Percentiles rank a stretch among this genome's conserved stretches.
Evolutionary conservation across 2,329 filamentous ascomycete genomes (phyloP).

Genomic region (Penicillium corylophilum): DNA sequence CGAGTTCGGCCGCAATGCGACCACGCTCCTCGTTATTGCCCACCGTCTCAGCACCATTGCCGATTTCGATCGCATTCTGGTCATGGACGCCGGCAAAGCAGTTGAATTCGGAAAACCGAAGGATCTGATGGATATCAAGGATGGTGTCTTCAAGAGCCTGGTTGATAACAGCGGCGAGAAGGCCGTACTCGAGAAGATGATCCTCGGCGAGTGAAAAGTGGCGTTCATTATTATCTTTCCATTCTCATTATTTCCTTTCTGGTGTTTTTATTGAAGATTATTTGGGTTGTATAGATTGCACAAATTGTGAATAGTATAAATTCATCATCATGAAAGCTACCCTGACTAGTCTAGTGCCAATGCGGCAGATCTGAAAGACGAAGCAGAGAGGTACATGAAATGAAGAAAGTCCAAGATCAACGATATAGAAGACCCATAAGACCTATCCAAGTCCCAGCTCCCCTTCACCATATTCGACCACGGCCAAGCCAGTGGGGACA

Average conservation of each 20-base stretch:
- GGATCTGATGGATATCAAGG: constrained; percentile 53
- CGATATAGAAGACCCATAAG: not conserved
- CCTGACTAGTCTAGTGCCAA: not conserved
- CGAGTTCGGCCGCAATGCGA: constrained; percentile 61
- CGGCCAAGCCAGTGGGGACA: constrained; percentile 25
- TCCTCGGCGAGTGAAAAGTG: constrained; percentile 14
- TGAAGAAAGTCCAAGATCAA: not conserved
- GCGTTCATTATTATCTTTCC: too few relatives aligned
- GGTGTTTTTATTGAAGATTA: not conserved
- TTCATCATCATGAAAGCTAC: not conserved
- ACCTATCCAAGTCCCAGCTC: constrained; percentile 11
- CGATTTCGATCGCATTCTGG: constrained; percentile 73
- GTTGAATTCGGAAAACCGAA: constrained; percentile 66
- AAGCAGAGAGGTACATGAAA: constrained; percentile 11
- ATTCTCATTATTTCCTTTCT: not conserved
- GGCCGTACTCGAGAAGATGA: constrained; percentile 24
- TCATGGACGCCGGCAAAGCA: constrained; percentile 66
- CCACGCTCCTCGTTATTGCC: constrained; percentile 71
- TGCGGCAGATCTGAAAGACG: not conserved
- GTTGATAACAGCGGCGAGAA: constrained; percentile 28
- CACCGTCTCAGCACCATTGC: constrained; percentile 74
- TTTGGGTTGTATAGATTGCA: constrained; percentile 7
- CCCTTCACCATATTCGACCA: constrained; percentile 1
- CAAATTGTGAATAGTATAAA: constrained; percentile 7
- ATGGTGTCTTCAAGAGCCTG: constrained; percentile 24